phyloP scores from a whole-genome alignment of 2,329 filamentous ascomycete genomes.

The Apiospora pterosperma region DNA sequence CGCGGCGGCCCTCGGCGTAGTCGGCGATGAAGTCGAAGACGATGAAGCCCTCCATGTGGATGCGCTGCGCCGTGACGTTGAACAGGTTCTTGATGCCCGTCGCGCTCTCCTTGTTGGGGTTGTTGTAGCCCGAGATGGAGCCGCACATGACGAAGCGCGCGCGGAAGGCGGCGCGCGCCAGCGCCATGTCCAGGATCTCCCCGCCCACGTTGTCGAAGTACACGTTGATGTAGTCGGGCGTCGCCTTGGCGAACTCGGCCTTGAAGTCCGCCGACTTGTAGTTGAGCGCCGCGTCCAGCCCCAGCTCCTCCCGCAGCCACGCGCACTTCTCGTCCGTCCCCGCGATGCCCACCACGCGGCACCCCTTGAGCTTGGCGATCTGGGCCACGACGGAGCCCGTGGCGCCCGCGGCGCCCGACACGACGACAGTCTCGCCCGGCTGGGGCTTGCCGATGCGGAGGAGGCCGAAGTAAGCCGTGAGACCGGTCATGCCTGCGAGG shows the following conservation, averaged over 20 bases:
- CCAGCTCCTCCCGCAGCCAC: conserved; percentile 52
- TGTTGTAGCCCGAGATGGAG: conserved; percentile 54
- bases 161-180: conserved; percentile 11
- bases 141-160: conserved; percentile 8
- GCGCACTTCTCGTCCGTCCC: conserved; percentile 77
- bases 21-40: conserved; percentile 4
- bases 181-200: conserved; percentile 40
- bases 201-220: conserved; percentile 55
- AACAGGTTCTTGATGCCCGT: conserved; percentile 10
- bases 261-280: conserved; percentile 77
- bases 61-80: conserved; percentile 10
- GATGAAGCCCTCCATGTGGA: conserved; percentile 12
- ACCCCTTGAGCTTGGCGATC: conserved; percentile 75
- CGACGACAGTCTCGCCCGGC: conserved; percentile 76
- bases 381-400: conserved; percentile 83
- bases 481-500: conserved; percentile 38
- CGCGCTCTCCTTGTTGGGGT: conserved; percentile 4
- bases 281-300: conserved; percentile 68
- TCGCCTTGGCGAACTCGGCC: conserved; percentile 66
- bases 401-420: conserved; percentile 75
- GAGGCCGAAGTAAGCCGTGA: conserved; percentile 54
- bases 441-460: conserved; percentile 70
- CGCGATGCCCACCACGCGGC: conserved; percentile 76
- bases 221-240: conserved; percentile 74
- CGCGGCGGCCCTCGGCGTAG: conserved; percentile 2